Percentiles rank a stretch among this genome's conserved stretches.
Conservation (phyloP, 2,329 filamentous ascomycete species). For the Tolypocladium capitatum region DNA sequence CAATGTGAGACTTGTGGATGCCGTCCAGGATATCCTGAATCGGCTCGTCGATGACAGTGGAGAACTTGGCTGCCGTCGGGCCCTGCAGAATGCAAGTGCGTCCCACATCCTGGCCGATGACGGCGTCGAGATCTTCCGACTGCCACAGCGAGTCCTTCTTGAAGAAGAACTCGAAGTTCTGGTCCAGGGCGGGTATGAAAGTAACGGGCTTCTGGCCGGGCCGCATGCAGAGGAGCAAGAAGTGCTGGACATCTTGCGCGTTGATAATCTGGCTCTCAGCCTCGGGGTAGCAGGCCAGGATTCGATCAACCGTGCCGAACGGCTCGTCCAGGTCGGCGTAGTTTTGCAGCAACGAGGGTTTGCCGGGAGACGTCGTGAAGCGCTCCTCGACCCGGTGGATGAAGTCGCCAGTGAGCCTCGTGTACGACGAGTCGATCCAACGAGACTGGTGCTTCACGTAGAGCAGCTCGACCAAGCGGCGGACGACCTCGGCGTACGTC, state of each 20-base stretch:
- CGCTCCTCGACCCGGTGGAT: constrained; percentile 95
- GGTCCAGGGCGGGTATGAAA: constrained; percentile 89
- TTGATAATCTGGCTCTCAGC: constrained; percentile 88
- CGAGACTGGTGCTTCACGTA: constrained; percentile 82
- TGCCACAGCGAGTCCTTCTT: constrained; percentile 99
- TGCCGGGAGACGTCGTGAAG: constrained; percentile 60
- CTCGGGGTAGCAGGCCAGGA: constrained; percentile 74
- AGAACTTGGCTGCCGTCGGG: constrained; percentile 83
- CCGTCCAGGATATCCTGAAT: constrained; percentile 89
- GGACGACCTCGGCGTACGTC: constrained; percentile 82
- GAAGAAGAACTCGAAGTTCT: constrained; percentile 98
- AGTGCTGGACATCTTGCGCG: constrained; percentile 95
- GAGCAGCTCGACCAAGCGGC: constrained; percentile 77
- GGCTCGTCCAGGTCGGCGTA: constrained; percentile 80
- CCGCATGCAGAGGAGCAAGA: constrained; percentile 82
- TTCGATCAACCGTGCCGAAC: constrained; percentile 62
- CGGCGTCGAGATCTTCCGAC: constrained; percentile 91
- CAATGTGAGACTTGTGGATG: constrained; percentile 80
- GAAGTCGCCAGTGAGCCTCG: constrained; percentile 80
- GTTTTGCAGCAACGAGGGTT: constrained; percentile 74
- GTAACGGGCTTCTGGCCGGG: constrained; percentile 92
- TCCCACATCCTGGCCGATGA: constrained; percentile 90
- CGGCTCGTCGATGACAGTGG: constrained; percentile 79
- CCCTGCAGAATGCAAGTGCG: constrained; percentile 94
- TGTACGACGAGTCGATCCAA: constrained; percentile 82